phyloP scores from a whole-genome alignment of 2,329 filamentous ascomycete species.

The Shiraia sp. region DNA sequence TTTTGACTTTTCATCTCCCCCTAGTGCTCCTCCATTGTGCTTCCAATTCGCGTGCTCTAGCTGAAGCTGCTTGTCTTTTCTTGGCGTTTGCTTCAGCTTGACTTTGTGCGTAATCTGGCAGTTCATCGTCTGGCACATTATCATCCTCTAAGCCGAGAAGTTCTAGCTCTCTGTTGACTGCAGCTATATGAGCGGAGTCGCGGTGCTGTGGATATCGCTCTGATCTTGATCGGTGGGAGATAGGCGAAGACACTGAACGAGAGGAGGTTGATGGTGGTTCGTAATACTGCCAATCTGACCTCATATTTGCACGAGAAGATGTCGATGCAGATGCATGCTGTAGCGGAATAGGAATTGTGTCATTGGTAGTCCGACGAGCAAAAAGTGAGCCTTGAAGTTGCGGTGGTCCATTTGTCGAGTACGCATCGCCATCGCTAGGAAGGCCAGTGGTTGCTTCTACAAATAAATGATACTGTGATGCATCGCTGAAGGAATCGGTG shows the following conservation, averaged over 20 bases:
- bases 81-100: conserved; percentile 50
- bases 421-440: conserved; percentile 31
- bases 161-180: conserved; percentile 36
- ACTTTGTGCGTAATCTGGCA: conserved; percentile 53
- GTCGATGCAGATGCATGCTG: conserved; percentile 19
- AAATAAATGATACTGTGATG: conserved; percentile 44
- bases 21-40: conserved; percentile 44
- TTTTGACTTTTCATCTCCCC: conserved; percentile 1
- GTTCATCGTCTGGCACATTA: conserved; percentile 39
- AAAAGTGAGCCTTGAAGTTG: conserved; percentile 42
- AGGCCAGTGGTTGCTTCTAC: conserved; percentile 45
- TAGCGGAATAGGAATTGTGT: conserved; percentile 28
- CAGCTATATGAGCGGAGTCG: conserved; percentile 24
- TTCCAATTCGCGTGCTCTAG: conserved; percentile 51
- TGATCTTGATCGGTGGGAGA: conserved; percentile 15
- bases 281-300: conserved; percentile 33
- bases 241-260: conserved; percentile 11
- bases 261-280: conserved; percentile 19
- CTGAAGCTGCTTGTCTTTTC: conserved; percentile 47
- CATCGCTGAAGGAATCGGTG: conserved; percentile 40
- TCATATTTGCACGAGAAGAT: conserved; percentile 11
- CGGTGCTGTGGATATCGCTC: conserved; percentile 19
- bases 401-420: conserved; percentile 36
- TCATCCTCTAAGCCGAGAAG: conserved; percentile 37
- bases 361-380: conserved; percentile 30